Base-by-base conservation (phyloP, 1,284 basidiomycete species). In the Moesziomyces antarcticus region DNA sequence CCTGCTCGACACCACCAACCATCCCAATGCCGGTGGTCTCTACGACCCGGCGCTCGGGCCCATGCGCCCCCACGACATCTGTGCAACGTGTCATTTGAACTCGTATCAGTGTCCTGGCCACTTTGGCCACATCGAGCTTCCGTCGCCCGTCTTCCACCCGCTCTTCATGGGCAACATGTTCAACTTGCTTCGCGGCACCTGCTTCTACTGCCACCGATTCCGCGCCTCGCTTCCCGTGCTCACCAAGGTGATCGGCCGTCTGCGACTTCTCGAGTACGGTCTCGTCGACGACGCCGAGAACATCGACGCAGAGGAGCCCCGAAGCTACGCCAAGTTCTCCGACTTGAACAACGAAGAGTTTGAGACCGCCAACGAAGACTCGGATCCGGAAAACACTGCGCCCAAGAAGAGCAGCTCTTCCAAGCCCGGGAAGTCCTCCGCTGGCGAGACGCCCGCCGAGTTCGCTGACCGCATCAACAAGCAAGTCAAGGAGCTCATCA, bases 111-210 rank as follows among this genome's bases (percentile, higher is more conserved):
- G 97, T 85, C 96, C 97, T 0, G 97, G 97, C 8, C 97, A 99
- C 85, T 99, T 93, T 87, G 97, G 97, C n/a, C 97, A 99, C 85
- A 96, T 99, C 75, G 94, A 98, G 78, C 89, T 99, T 7, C 94
- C 97, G 11, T 89, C 92, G 21, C 94, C 97, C 25, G 93, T 99
- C 14, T 99, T 93, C 84, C 96, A 99, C 84, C 97, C 97, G 0
- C 87, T 99, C 30, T 99, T 98, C 86, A 94, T 99, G 91, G 88
- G 88, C 50, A 93, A 97, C 82, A 91, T 93, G 87, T 95, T 91
- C 85, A 91, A 92, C 75, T 86, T 99, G 52, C 87, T 99, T 16
- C 90, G 94, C 55, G 91, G 91, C 45, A 91, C 90, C n/a, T 99
- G 97, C 86, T 86, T 97, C 82, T 98, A 93, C 86, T 99, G 97